Evolutionary conservation across 2,329 filamentous ascomycete species (phyloP).

Genomic region (Colletotrichum filicis): DNA sequence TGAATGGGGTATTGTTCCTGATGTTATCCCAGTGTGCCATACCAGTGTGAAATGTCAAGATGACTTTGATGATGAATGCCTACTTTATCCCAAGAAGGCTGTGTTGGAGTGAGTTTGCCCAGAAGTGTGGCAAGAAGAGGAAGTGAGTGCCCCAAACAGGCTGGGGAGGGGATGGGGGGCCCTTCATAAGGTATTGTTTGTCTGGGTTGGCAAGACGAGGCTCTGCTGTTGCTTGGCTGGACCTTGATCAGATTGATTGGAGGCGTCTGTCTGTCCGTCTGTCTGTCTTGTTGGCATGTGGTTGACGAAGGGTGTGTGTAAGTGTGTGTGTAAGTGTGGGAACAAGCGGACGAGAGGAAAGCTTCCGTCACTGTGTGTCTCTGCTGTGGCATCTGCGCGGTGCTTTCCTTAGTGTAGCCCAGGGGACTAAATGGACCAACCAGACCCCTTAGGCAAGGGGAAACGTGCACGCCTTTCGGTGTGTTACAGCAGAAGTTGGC

Average conservation of each 20-base stretch:
- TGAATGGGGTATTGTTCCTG: background rate
- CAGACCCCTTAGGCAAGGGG: background rate
- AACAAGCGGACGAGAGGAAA: conserved; percentile 3
- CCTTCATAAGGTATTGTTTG: conserved; percentile 2
- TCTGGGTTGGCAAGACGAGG: background rate
- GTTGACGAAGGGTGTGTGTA: background rate
- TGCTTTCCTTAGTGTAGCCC: conserved; percentile 18
- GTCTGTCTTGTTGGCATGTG: conserved; percentile 19
- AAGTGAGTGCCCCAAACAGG: background rate
- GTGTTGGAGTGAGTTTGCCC: conserved; percentile 7
- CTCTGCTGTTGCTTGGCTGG: background rate
- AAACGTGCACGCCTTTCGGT: conserved; percentile 14
- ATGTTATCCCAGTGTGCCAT: conserved; percentile 7
- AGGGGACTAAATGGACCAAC: background rate
- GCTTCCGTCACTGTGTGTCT: background rate
- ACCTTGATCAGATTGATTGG: background rate
- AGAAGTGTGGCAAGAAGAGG: background rate
- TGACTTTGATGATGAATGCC: background rate
- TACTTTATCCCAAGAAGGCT: conserved; percentile 5
- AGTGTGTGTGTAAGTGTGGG: background rate
- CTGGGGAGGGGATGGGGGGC: background rate
- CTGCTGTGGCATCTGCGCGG: conserved; percentile 10
- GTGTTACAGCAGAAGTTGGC: conserved; percentile 2
- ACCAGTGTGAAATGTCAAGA: conserved; percentile 1
- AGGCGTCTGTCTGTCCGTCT: background rate